Base-by-base conservation (phyloP, 2,329 filamentous ascomycete species). In the Aureobasidium sp. region DNA sequence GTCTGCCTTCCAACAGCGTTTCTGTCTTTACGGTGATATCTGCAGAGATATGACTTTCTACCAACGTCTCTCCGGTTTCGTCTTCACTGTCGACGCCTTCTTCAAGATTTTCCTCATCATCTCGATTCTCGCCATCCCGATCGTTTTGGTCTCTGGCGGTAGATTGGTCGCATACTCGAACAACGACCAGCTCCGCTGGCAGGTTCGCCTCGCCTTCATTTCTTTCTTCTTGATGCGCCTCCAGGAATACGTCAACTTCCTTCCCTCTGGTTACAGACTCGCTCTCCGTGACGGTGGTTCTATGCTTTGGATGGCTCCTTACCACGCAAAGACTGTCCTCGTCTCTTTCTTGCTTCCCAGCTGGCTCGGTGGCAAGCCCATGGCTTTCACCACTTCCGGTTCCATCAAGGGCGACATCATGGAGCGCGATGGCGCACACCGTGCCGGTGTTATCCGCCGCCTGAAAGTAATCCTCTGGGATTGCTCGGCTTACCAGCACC, bases 271-370 rank as follows among this genome's bases (percentile, higher is more conserved):
- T 21, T 85, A 85, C 67, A 79, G 83, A 68, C 82, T 81, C 11
- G 82, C 81, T 4, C 82, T 84, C 69, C 77, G 82, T 59, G 81
- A 81, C 41, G 77, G 78, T 2, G 76, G 81, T 4, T 81, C 81
- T 64, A 80, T 84, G 70, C 74, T 85, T 32, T 86, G 83, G 82
- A 85, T 85, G 82, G 78, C 82, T 7, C 82, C 83, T 0, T 86
- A 84, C 70, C 82, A 84, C 63, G 81, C 82, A 0, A 74, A 84
- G 11, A 82, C 79, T 66, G 79, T 85, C 48, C 44, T 66, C 14
- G 61, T 64, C 27, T 65, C 64, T 14, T 66, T 65, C 62, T 32
- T 67, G 16, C 58, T 67, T 13, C 66, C 66, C 13, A 62, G 39
- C n/a, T 61, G 64, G 36, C 78, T 86, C 16, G 84, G 84, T 16